These are phyloP conservation scores for Tolypocladium tundrense DNA, from an alignment of 2,329 filamentous ascomycete genomes.

Conservation along the genomic window DNA sequence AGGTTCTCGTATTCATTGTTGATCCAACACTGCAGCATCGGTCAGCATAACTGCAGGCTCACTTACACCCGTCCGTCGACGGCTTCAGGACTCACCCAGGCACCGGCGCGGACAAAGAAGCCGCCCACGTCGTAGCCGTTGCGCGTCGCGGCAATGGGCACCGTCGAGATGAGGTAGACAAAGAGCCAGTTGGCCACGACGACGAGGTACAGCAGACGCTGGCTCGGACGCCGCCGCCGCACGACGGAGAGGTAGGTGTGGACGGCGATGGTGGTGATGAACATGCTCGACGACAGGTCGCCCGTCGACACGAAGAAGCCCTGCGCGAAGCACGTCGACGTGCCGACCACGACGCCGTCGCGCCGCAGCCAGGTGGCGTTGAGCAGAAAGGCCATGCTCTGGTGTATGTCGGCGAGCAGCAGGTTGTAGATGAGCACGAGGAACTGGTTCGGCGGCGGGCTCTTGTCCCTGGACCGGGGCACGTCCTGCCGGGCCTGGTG, in stretches of 20 bases:
- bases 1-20: conserved; percentile 41
- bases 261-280: conserved; percentile 54
- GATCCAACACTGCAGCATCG: conserved; percentile 47
- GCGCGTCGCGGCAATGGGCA: conserved; percentile 34
- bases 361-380: conserved; percentile 48
- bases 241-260: conserved; percentile 59
- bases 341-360: conserved; percentile 43
- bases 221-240: conserved; percentile 39
- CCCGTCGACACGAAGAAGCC: conserved; percentile 60
- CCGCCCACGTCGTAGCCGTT: conserved; percentile 31
- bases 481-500: not conserved
- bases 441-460: conserved; percentile 52
- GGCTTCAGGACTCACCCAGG: conserved; percentile 39
- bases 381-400: conserved; percentile 52
- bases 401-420: conserved; percentile 57
- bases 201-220: conserved; percentile 35
- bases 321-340: conserved; percentile 48
- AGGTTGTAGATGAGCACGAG: conserved; percentile 61
- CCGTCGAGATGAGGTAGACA: conserved; percentile 43
- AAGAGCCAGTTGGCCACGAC: conserved; percentile 47
- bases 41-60: not conserved
- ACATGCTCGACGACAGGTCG: conserved; percentile 55
- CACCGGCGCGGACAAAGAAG: conserved; percentile 53
- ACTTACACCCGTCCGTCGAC: not conserved
- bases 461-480: conserved; percentile 14